Percentiles rank a stretch among this genome's conserved stretches.
Conservation (phyloP, 371 early-diverging fungal species). For the Mucor saturninus region DNA sequence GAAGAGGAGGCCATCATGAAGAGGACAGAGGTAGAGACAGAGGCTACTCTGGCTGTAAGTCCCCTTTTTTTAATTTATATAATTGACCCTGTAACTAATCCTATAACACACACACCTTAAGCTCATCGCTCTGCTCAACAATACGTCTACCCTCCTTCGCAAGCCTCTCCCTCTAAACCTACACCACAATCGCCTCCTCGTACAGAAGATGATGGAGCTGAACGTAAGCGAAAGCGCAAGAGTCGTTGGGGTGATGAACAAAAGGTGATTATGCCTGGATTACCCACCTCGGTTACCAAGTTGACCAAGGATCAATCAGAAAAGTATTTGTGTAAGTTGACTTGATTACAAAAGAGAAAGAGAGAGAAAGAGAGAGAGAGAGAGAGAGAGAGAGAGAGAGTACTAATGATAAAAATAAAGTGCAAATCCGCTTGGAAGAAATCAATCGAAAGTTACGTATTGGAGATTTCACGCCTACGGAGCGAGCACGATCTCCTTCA, state of each 20-base stretch:
- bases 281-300: constrained; percentile 83
- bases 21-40: not conserved
- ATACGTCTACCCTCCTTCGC: not conserved
- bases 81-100: not conserved
- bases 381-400: too few species aligned
- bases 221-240: constrained; percentile 61
- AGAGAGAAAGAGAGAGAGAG: too few species aligned
- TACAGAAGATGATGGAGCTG: constrained; percentile 34
- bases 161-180: not conserved
- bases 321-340: constrained; percentile 73
- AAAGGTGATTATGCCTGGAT: constrained; percentile 75
- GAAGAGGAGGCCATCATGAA: not conserved
- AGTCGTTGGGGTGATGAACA: constrained; percentile 90
- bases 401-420: constrained; percentile 23
- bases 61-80: not conserved
- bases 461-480: constrained; percentile 84
- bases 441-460: constrained; percentile 79
- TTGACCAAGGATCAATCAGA: constrained; percentile 83
- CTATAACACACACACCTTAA: not conserved
- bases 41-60: constrained; percentile 6
- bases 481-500: constrained; percentile 85
- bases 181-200: constrained; percentile 7
- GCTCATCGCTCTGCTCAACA: constrained; percentile 8
- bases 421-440: constrained; percentile 90
- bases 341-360: too few species aligned